Evolutionary conservation across 331 rosid genomes (phyloP), one percentile per base, ranked within the genome.

Genomic region (Erythrophleum ivorense): DNA sequence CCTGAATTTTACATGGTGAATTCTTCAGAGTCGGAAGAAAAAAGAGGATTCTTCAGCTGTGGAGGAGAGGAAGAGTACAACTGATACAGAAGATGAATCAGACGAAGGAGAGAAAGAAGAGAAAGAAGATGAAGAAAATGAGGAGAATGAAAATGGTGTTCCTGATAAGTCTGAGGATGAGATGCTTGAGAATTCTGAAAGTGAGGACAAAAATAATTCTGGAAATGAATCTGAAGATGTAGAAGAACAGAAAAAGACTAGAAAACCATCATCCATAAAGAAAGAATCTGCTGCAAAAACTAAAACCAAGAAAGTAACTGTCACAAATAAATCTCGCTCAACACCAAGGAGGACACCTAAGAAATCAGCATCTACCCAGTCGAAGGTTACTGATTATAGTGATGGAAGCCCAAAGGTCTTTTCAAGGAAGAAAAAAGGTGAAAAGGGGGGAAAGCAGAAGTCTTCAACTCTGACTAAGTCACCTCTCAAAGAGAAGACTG

Each of bases 101-200:
- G 88, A 87, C 78, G 91, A 85, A 77, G 86, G 91, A 48, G 87
- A 91, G 84, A 46, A 73, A 45, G 79, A 84, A 34, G 87, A 82
- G 65, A 87, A 76, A 45, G 86, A 80, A 11, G 85, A 93, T 38
- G 87, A 91, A 85, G 86, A 88, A 21, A 81, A 59, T 58, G 94
- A 85, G 72, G 97, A 90, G 82, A 87, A 86, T 46, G 95, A 92
- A 31, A 90, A 91, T 86, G 98, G 89, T 38, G 80, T 88, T 43
- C 78, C 83, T 5, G 98, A 85, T 33, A 91, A 94, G 80, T 92
- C 95, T 29, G 97, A 95, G 68, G 98, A 93, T 65, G 97, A 91
- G 79, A 80, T 53, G 40, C 86, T 83, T 10, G 92, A 91, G 85
- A 85, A 82, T 81, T 88, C 92, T 66, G 94, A 79, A 81, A 92